A percentile compares a stretch with the other conserved stretches of the same genome.
These are phyloP conservation scores for Trichoderma oligosporum DNA, from an alignment of 2,329 filamentous ascomycete species.

Conservation along the genomic window DNA sequence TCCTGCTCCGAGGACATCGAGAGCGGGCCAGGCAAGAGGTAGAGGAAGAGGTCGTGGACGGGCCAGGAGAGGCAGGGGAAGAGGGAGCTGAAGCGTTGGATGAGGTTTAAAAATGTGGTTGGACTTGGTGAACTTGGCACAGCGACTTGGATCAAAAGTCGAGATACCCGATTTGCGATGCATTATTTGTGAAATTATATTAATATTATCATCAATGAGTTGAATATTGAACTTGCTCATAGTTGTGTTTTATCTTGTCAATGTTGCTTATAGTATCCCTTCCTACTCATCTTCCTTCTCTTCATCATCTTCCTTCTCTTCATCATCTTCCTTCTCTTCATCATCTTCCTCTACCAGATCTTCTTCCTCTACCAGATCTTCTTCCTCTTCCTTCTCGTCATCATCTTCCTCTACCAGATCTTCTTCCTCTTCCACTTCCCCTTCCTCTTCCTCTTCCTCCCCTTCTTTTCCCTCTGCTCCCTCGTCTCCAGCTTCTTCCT, in stretches of 20 bases:
- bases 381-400: background rate
- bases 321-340: background rate
- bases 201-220: background rate
- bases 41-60: slow-evolving; percentile 33
- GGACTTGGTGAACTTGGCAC: background rate
- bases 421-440: background rate
- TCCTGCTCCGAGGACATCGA: slow-evolving; percentile 36
- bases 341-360: background rate
- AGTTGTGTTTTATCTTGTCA: background rate
- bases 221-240: background rate
- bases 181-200: background rate
- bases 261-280: background rate
- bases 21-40: slow-evolving; percentile 33
- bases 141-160: slow-evolving; percentile 1
- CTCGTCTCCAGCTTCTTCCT: background rate
- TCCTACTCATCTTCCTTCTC: background rate
- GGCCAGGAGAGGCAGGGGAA: slow-evolving; percentile 32
- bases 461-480: background rate
- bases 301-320: background rate
- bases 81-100: slow-evolving; percentile 23
- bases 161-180: slow-evolving; percentile 11
- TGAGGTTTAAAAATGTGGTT: background rate
- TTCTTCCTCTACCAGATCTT: background rate
- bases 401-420: background rate
- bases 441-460: background rate